A percentile compares a stretch with the other conserved stretches of the same genome.
Conservation (phyloP, 345 rosid species). For the Boechera retrofracta region DNA sequence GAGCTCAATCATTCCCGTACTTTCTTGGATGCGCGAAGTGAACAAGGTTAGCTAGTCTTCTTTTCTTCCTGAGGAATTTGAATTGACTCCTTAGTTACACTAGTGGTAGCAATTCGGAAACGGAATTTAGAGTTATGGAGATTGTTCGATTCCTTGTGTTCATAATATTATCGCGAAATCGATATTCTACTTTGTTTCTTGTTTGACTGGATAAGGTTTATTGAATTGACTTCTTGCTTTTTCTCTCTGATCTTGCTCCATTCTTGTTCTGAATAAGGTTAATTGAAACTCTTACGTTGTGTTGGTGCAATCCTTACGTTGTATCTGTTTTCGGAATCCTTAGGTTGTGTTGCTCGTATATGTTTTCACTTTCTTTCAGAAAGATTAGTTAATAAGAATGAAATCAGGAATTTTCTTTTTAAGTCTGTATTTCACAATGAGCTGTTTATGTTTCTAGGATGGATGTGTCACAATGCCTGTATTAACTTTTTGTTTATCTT, state of each 20-base stretch:
- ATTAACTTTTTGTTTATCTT: not conserved
- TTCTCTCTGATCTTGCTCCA: slow-evolving; percentile 12
- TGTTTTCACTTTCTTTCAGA: not conserved
- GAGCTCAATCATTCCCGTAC: slow-evolving; percentile 61
- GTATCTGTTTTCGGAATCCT: not conserved
- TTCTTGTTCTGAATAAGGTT: not conserved
- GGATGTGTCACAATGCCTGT: slow-evolving; percentile 4
- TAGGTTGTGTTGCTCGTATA: slow-evolving; percentile 6
- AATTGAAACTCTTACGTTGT: too few relatives aligned
- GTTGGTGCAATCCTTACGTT: too few relatives aligned
- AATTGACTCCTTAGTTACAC: slow-evolving; percentile 13
- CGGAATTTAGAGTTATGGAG: slow-evolving; percentile 6
- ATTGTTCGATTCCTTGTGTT: slow-evolving; percentile 17
- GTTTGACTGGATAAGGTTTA: slow-evolving; percentile 29
- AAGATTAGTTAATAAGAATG: not conserved
- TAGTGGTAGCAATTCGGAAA: slow-evolving; percentile 8
- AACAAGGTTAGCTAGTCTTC: slow-evolving; percentile 59
- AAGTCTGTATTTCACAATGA: slow-evolving; percentile 8
- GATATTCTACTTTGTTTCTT: slow-evolving; percentile 17
- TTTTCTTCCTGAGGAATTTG: slow-evolving; percentile 17
- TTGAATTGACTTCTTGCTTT: slow-evolving; percentile 14
- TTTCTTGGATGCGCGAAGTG: slow-evolving; percentile 73
- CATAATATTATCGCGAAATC: slow-evolving; percentile 5
- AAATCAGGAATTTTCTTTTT: not conserved
- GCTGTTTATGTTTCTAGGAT: not conserved